Evolutionary conservation across 352 stramenopile species (phyloP).

Genomic region (Globisporangium splendens): DNA sequence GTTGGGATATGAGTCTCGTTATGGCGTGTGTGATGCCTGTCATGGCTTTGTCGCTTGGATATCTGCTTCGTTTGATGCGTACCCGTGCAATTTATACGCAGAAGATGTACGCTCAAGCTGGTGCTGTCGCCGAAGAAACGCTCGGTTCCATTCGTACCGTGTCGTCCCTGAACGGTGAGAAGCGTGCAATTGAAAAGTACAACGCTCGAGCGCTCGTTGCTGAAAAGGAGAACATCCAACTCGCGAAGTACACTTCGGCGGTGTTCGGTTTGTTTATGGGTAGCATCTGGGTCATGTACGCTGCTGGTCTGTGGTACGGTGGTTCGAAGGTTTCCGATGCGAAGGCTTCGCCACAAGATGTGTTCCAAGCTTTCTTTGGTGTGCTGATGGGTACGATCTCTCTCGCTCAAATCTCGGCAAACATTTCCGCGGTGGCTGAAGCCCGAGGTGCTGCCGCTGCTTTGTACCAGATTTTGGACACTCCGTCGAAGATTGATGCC

Average conservation of each 20-base stretch:
- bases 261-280: constrained; percentile 33
- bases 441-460: constrained; percentile 29
- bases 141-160: constrained; percentile 55
- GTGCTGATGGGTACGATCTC: constrained; percentile 38
- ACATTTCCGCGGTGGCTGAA: constrained; percentile 32
- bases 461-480: constrained; percentile 51
- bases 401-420: constrained; percentile 40
- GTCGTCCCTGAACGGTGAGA: constrained; percentile 38
- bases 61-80: constrained; percentile 24
- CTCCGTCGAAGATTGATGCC: constrained; percentile 40
- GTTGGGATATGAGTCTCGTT: constrained; percentile 42
- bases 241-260: constrained; percentile 18
- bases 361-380: constrained; percentile 42
- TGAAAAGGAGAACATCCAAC: constrained; percentile 27
- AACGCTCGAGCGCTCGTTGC: constrained; percentile 17
- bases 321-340: constrained; percentile 32
- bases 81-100: constrained; percentile 20
- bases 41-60: constrained; percentile 33
- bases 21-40: constrained; percentile 45
- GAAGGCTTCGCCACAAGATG: constrained; percentile 24
- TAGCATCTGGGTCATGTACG: constrained; percentile 45
- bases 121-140: constrained; percentile 54
- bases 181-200: constrained; percentile 37
- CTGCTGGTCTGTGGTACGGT: constrained; percentile 46
- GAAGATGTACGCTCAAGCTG: constrained; percentile 42